Evolutionary conservation across 1,284 basidiomycete species (phyloP).

Genomic region (Naganishia sp.): DNA sequence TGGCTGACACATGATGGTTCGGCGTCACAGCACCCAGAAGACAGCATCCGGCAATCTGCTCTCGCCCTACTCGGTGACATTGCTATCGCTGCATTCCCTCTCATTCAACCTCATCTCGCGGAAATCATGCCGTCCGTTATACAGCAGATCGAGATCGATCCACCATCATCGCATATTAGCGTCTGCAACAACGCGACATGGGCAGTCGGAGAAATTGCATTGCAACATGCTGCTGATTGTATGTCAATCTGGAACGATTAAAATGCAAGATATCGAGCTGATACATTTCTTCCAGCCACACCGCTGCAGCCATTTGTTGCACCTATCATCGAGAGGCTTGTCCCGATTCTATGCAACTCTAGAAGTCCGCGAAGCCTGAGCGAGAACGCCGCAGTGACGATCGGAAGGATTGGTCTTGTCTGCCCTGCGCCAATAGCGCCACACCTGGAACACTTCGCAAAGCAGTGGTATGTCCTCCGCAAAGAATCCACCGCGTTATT

Average conservation of each 20-base stretch:
- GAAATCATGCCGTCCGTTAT: slow-evolving; percentile 88
- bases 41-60: slow-evolving; percentile 91
- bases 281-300: slow-evolving; percentile 61
- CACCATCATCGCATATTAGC: slow-evolving; percentile 85
- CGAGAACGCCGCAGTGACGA: slow-evolving; percentile 99
- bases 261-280: no score
- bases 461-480: slow-evolving; percentile 68
- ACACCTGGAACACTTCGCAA: slow-evolving; percentile 84
- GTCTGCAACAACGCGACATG: slow-evolving; percentile 99
- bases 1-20: slow-evolving; percentile 1
- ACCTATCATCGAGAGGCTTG: slow-evolving; percentile 79
- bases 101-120: slow-evolving; percentile 81
- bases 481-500: slow-evolving; percentile 30
- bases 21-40: slow-evolving; percentile 72
- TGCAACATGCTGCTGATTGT: slow-evolving; percentile 65
- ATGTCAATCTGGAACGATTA: background rate
- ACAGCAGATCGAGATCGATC: slow-evolving; percentile 70
- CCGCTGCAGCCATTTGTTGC: slow-evolving; percentile 88
- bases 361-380: slow-evolving; percentile 91
- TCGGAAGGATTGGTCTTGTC: slow-evolving; percentile 91
- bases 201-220: slow-evolving; percentile 95
- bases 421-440: slow-evolving; percentile 86
- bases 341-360: slow-evolving; percentile 85
- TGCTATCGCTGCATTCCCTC: slow-evolving; percentile 81
- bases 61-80: slow-evolving; percentile 97